A percentile compares a stretch with the other conserved stretches of the same genome.
These are phyloP conservation scores for Fusarium buharicum DNA, from an alignment of 2,329 filamentous ascomycete species.

Conservation along the genomic window DNA sequence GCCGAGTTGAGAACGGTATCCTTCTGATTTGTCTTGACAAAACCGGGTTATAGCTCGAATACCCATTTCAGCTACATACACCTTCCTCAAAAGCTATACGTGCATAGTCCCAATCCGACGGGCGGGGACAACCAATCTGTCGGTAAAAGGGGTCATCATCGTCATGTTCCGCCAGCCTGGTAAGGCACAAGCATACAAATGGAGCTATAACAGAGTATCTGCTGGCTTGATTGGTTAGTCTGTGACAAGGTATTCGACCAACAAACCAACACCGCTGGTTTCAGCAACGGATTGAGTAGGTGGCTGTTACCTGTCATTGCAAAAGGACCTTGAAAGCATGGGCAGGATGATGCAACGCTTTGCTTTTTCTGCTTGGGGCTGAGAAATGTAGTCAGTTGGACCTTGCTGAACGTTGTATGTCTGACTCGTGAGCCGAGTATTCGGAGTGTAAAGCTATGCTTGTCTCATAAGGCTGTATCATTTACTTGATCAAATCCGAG, in stretches of 20 bases:
- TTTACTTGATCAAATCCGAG: no score
- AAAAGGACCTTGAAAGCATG: conserved; percentile 31
- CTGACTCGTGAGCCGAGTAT: not conserved
- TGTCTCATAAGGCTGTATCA: not conserved
- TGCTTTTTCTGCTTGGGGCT: not conserved
- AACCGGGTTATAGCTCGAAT: conserved; percentile 1
- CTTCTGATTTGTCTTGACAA: no score
- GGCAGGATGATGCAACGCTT: no score
- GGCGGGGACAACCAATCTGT: conserved; percentile 17
- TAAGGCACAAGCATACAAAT: conserved; percentile 12
- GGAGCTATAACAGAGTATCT: no score
- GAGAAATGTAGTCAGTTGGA: not conserved
- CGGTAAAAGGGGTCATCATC: conserved; percentile 25
- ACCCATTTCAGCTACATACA: not conserved
- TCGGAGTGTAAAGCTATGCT: not conserved
- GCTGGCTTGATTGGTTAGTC: not conserved
- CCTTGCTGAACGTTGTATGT: not conserved
- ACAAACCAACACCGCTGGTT: conserved; percentile 30
- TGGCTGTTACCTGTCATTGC: not conserved
- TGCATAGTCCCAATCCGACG: conserved; percentile 9
- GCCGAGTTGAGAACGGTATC: not conserved
- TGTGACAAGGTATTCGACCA: not conserved
- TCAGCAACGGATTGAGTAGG: not conserved
- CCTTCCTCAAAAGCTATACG: conserved; percentile 8
- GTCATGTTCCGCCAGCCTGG: conserved; percentile 19